Evolutionary conservation across 2,329 filamentous ascomycete genomes (phyloP), one percentile per base, ranked within the genome.

Genomic region (Cordyceps fumosorosea): DNA sequence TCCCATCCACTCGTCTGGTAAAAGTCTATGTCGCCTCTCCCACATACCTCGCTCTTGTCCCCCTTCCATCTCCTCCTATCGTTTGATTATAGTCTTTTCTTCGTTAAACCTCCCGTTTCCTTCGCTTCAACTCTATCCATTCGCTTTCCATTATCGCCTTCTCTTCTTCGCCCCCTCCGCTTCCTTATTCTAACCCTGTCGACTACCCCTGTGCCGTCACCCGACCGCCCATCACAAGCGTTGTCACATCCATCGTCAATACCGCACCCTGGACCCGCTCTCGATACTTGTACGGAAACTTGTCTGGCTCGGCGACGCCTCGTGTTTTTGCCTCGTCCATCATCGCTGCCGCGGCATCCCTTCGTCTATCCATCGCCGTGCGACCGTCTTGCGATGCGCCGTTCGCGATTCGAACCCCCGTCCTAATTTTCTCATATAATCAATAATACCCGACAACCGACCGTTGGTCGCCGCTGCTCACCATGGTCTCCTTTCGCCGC

Each of bases 401-500:
- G 5, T 40, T 40, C 24, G 55, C 47, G 37, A 60, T 26, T 24
- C 32, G 12, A 42, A 11, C 40, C 18, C 10, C 16, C 32, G 3
- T 50, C 18, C 29, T 44, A 53, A n/a, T 14, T 42, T 16, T 18
- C 32, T 20, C 32, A n/a, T 10, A 29, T 29, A 44, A 44, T 44
- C 11, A 45, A 53, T 22, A 24, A 59, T 20, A 10, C 22, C 20
- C 20, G 40, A 42, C 26, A 10, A 10, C 20, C 42, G 16, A 32
- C 42, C 24, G 22, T 12, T 18, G 22, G 34, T n/a, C 20, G 29
- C 56, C 56, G 16, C 45, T 32, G 20, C 20, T 20, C 48, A 60
- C 20, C 51, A 60, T 60, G 58, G 58, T 60, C 14, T 60, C 58
- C 20, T 48, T 54, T 34, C 58, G 58, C 34, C 58, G 58, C 24